Evolutionary conservation across 768 basidiomycete genomes (phyloP).

Genomic region (Nevesoporus exiguus): DNA sequence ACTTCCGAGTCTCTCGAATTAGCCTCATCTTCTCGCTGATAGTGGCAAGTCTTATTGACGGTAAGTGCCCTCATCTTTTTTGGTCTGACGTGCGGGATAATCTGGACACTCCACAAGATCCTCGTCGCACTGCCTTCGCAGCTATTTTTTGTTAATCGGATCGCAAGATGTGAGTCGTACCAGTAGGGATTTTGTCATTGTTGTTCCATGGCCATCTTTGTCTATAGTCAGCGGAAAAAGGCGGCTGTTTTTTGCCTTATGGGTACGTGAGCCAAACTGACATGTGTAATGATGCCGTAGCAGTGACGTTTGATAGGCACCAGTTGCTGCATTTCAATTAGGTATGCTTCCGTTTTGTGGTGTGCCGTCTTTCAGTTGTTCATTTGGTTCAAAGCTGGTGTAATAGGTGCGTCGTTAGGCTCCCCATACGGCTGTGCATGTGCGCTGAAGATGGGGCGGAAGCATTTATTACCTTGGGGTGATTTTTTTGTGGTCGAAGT

Average conservation of each 20-base stretch:
- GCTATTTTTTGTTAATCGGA: constrained; percentile 18
- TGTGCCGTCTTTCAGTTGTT: background rate
- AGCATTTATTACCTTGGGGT: constrained; percentile 17
- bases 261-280: constrained; percentile 12
- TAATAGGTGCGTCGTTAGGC: constrained; percentile 4
- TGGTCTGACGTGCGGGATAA: background rate
- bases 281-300: background rate
- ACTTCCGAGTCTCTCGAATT: background rate
- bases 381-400: constrained; percentile 5
- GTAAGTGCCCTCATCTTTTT: background rate
- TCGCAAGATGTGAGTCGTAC: constrained; percentile 15
- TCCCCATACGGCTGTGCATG: background rate
- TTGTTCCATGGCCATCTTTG: background rate
- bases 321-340: constrained; percentile 13
- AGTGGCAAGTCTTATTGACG: constrained; percentile 23
- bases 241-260: constrained; percentile 10
- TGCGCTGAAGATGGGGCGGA: constrained; percentile 2
- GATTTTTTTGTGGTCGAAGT: background rate
- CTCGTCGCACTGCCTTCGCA: constrained; percentile 20
- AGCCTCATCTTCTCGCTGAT: background rate
- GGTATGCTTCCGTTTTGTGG: constrained; percentile 3
- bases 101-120: background rate
- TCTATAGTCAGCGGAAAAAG: constrained; percentile 14
- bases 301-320: constrained; percentile 9
- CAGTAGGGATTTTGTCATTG: background rate